A percentile compares a stretch with the other conserved stretches of the same genome.
phyloP scores from a whole-genome alignment of 2,329 filamentous ascomycete genomes.

The Bipolaris cookei region DNA sequence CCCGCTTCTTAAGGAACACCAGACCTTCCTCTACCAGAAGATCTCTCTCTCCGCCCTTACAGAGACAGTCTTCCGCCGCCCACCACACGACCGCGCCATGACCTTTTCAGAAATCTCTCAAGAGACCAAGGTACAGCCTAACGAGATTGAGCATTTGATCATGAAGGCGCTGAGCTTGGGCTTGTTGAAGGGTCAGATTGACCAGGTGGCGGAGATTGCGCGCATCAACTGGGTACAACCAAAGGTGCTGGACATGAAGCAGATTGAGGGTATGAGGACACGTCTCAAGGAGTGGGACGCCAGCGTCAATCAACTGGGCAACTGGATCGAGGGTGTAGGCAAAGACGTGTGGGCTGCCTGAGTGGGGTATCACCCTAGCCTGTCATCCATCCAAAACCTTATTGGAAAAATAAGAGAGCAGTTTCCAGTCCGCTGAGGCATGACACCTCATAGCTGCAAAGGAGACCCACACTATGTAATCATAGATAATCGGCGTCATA shows the following conservation, averaged over 20 bases:
- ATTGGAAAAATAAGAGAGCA: neutral
- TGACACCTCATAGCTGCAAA: constrained; percentile 13
- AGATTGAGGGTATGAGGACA: constrained; percentile 90
- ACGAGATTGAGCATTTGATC: constrained; percentile 96
- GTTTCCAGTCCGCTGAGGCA: constrained; percentile 4
- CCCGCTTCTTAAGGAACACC: constrained; percentile 77
- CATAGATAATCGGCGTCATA: constrained; percentile 24
- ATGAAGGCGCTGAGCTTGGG: constrained; percentile 99
- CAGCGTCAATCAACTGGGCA: constrained; percentile 92
- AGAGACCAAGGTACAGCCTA: constrained; percentile 88
- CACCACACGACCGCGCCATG: constrained; percentile 94
- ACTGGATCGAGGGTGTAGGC: constrained; percentile 93
- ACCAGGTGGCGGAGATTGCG: constrained; percentile 93
- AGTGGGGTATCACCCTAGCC: constrained; percentile 1
- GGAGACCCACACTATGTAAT: constrained; percentile 20
- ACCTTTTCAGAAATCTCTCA: constrained; percentile 85
- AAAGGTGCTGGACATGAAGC: constrained; percentile 93
- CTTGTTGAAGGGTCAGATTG: constrained; percentile 87
- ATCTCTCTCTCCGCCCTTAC: constrained; percentile 96
- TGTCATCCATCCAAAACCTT: neutral
- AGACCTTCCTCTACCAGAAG: constrained; percentile 90
- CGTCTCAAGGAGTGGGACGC: constrained; percentile 93
- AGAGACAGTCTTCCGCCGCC: constrained; percentile 93
- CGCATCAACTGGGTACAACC: constrained; percentile 99
- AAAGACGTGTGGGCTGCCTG: constrained; percentile 92